Conservation (phyloP, 2,329 filamentous ascomycete genomes). For the Fusarium tjaetaba region DNA sequence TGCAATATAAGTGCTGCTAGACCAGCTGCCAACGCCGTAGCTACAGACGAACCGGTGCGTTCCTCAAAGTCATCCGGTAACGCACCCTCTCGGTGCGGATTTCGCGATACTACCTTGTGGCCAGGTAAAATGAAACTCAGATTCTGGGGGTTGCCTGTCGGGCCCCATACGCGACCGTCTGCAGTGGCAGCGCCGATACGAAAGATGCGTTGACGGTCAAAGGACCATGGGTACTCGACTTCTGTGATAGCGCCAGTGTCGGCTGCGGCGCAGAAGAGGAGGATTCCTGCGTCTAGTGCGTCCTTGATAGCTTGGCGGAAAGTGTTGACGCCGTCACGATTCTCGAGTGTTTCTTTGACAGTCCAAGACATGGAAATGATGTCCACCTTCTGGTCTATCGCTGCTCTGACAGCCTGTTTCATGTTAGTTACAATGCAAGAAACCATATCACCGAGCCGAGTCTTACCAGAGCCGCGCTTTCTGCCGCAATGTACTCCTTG, state of each 20-base stretch:
- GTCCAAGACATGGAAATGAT: constrained; percentile 33
- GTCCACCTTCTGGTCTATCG: constrained; percentile 13
- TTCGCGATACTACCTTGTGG: not conserved
- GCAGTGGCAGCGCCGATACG: constrained; percentile 12
- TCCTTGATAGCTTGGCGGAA: not conserved
- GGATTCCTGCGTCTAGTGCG: not conserved
- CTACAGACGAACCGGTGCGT: constrained; percentile 34
- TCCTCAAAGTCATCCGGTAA: constrained; percentile 7
- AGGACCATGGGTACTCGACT: constrained; percentile 4
- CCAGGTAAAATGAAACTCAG: constrained; percentile 7
- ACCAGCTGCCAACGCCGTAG: constrained; percentile 45
- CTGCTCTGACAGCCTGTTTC: constrained; percentile 11
- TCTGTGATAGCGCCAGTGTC: not conserved
- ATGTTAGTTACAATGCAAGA: not conserved
- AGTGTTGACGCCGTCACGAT: not conserved
- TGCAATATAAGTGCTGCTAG: constrained; percentile 41
- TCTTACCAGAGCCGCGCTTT: constrained; percentile 10
- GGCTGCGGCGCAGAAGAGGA: not conserved
- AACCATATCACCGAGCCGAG: rapidly evolving
- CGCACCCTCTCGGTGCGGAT: not conserved
- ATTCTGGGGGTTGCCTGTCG: not conserved
- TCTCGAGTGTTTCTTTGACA: not conserved
- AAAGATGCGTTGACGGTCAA: not conserved
- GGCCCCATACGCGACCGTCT: constrained; percentile 6
- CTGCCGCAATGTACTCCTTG: not conserved